Base-by-base conservation (phyloP, 1,284 basidiomycete genomes). In the Irpex sp. region DNA sequence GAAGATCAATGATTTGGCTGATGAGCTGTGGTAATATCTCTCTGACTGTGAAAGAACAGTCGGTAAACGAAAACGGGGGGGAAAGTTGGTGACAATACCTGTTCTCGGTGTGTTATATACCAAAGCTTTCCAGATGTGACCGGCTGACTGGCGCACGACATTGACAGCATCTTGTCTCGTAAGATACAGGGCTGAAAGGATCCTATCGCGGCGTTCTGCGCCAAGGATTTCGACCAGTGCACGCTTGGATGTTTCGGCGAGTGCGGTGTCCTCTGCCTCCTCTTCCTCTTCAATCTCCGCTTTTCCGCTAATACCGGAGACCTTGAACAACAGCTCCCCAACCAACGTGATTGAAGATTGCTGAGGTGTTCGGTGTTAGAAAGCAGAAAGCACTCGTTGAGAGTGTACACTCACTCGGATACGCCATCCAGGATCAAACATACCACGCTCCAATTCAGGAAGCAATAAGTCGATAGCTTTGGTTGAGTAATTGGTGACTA, bases 101-200 rank as follows among this genome's bases (percentile, higher is more conserved):
- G 92, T 93, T 63, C 89, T 81, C 7, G 91, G 92, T 0, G 92
- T 94, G 67, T 94, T 99, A 76, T 94, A 87, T 31, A 99, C 96
- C 66, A 99, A 82, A 1, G 94, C 96, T 78, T 99, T 99, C 97
- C 97, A 99, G 68, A 98, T 98, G 68, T 97, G 95, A 62, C 97
- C 88, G 0, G 97, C 94, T 2, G 94, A 88, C 76, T 96, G 92
- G 56, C 97, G 88, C 47, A 99, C 96, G 54, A 90, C 85, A 58
- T 88, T 89, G 70, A 98, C 93, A 31, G 94, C 85, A 76, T 99
- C 97, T 77, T 99, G 97, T 62, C 96, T 89, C 63, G 96, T 91
- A 69, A 99, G 85, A 77, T 97, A 99, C 64, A 99, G 78, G 1
- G 93, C 93, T 3, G 96, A 91, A 52, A 99, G 80, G 54, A 99